phyloP scores from a whole-genome alignment of 2,329 filamentous ascomycete genomes.

The Pseudogymnoascus sp. region DNA sequence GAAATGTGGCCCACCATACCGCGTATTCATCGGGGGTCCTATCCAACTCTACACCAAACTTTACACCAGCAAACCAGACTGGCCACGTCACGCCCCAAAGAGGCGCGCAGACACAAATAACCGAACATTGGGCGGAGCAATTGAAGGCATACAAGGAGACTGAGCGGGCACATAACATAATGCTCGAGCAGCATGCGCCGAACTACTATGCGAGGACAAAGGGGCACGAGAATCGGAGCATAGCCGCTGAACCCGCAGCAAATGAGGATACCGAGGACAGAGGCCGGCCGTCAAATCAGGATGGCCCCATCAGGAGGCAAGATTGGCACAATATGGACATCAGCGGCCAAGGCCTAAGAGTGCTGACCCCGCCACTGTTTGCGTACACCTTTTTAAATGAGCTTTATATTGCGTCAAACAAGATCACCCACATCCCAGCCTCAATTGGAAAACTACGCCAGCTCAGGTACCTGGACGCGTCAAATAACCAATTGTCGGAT shows the following conservation, averaged over 20 bases:
- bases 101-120: slow-evolving; percentile 46
- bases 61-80: slow-evolving; percentile 50
- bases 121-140: slow-evolving; percentile 82
- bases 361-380: slow-evolving; percentile 74
- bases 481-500: slow-evolving; percentile 75
- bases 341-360: slow-evolving; percentile 88
- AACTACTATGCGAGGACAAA: slow-evolving; percentile 69
- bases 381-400: slow-evolving; percentile 84
- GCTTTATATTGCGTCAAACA: slow-evolving; percentile 91
- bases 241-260: slow-evolving; percentile 43
- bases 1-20: slow-evolving; percentile 55
- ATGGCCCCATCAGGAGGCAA: slow-evolving; percentile 62
- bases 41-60: slow-evolving; percentile 54
- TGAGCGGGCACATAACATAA: slow-evolving; percentile 65
- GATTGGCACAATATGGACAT: slow-evolving; percentile 93
- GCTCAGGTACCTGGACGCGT: slow-evolving; percentile 78
- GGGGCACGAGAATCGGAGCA: slow-evolving; percentile 62
- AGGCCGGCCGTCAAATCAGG: slow-evolving; percentile 55
- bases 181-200: slow-evolving; percentile 58
- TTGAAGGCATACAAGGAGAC: slow-evolving; percentile 72
- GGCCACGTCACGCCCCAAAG: slow-evolving; percentile 45
- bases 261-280: slow-evolving; percentile 47
- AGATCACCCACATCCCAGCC: slow-evolving; percentile 71
- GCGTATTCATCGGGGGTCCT: slow-evolving; percentile 58
- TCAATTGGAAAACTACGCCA: slow-evolving; percentile 77